Evolutionary conservation across 768 basidiomycete genomes (phyloP), one percentile per base, ranked within the genome.

Genomic region (Agaricus blazei): DNA sequence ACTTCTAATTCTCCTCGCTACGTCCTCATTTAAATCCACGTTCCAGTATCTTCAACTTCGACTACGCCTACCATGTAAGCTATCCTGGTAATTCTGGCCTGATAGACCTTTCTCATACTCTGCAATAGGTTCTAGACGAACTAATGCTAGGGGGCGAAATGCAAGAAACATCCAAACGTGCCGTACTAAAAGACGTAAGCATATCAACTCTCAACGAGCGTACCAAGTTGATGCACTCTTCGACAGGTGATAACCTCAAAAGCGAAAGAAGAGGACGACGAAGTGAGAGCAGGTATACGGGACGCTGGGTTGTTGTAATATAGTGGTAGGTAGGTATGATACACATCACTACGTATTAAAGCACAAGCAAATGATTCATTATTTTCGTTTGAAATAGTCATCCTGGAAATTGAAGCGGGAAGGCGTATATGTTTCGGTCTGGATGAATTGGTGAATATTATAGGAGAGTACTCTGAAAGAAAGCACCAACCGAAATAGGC

Each of bases 11-110:
- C 24, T 24, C 52, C 38, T 23, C 49, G 24, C 24, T 45, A 1
- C 24, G 19, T 47, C 11, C 34, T 34, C 51, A 27, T 40, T 24
- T n/a, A 3, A 8, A 43, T 26, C 23, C n/a, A 11, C 9, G 40
- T 38, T 40, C 19, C 61, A 94, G 92, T 51, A 96, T 98, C 62
- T 98, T 97, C 81, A 97, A 97, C 74, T 98, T 98, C 68, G 90
- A 98, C 67, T 91, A 93, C 68, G 96, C 95, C 1, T 97, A 93
- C 67, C 84, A 90, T 3, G 94, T 90, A 19, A 29, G 28, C 19
- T 37, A 26, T 51, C 43, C 34, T 29, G 15, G 15, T 44, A 28
- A 6, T n/a, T 15, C 12, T 31, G 2, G 23, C 47, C 34, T 36
- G 7, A 5, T 19, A 38, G 27, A 4, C 44, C 34, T 34, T 34